Base-by-base conservation (phyloP, 148 eudicot genomes). In the Dianthus caryophyllus region DNA sequence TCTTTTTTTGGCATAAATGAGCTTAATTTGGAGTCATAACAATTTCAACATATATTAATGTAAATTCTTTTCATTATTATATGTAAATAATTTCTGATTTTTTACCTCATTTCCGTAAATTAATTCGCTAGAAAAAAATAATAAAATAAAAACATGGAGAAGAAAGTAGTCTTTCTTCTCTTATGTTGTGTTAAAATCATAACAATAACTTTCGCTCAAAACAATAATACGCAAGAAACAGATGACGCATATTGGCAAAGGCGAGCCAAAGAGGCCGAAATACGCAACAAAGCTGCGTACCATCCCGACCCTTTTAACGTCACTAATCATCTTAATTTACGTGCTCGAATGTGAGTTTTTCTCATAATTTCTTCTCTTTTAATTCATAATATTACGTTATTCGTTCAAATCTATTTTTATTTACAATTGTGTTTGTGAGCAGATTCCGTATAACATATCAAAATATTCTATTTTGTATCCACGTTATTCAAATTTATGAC, bases 201-300 rank as follows among this genome's bases (percentile, higher is more conserved):
- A 10, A 1, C 57, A 0, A 22, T 41, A 17, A 9, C 66, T 6
- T 64, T 27, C 6, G 78, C 69, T 48, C 66, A 75, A 75, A 65
- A 64, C 2, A 15, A 60, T 20, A 18, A 52, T n/a, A n/a, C n/a
- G 13, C 15, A 39, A 11, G 76, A 81, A 39, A 50, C 52, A 1
- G 81, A 82, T 5, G 72, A 47, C n/a, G n/a, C n/a, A 10, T 73
- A 82, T 50, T 84, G 95, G 95, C 31, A 75, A 47, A 22, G 64
- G 24, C 78, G 79, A 25, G 75, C 76, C 0, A 17, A 66, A 27
- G 76, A 76, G 11, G 96, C 96, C 2, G 51, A 30, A 33, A 65
- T 48, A 27, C 77, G 65, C 1, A 69, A 65, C 13, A 39, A 21
- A 6, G 59, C 55, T 0, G 83, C 86, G 15, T 81, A 78, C 58